phyloP scores from a whole-genome alignment of 257 asterid species.

The Solanum virginianum region DNA sequence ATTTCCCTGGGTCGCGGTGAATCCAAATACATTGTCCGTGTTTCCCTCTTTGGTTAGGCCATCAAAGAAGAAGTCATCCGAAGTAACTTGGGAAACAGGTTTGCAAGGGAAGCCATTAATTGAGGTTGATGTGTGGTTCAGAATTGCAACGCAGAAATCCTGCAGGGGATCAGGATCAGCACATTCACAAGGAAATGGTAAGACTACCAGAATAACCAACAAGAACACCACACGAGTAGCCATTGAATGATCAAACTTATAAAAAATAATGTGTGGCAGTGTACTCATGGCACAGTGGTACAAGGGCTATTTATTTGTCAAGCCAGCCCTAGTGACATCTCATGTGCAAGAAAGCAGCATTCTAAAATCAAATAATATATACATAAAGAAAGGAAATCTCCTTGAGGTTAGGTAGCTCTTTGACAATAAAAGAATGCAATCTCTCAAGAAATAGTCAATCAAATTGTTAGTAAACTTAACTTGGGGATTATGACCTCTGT shows the following conservation, averaged over 20 bases:
- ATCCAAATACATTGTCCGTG: constrained; percentile 16
- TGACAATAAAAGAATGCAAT: neutral
- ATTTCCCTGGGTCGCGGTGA: constrained; percentile 8
- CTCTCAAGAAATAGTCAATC: neutral
- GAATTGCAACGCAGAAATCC: constrained; percentile 44
- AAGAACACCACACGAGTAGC: neutral
- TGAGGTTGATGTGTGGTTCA: neutral
- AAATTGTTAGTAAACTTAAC: neutral
- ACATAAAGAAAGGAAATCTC: neutral
- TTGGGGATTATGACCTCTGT: neutral
- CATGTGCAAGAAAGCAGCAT: neutral
- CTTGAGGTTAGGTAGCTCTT: neutral
- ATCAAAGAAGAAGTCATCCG: constrained; percentile 42
- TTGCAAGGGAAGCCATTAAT: constrained; percentile 58
- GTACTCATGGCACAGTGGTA: neutral
- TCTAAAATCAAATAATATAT: neutral
- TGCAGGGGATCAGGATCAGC: constrained; percentile 49
- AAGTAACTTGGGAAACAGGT: constrained; percentile 18
- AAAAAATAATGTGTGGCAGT: neutral
- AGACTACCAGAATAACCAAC: neutral
- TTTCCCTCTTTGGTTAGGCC: constrained; percentile 28
- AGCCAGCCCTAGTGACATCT: neutral
- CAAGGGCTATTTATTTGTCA: neutral
- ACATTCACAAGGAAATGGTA: constrained; percentile 18
- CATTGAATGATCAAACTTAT: neutral